phyloP scores from a whole-genome alignment of 2,329 filamentous ascomycete species.

The Xylariomycetidae sp. region DNA sequence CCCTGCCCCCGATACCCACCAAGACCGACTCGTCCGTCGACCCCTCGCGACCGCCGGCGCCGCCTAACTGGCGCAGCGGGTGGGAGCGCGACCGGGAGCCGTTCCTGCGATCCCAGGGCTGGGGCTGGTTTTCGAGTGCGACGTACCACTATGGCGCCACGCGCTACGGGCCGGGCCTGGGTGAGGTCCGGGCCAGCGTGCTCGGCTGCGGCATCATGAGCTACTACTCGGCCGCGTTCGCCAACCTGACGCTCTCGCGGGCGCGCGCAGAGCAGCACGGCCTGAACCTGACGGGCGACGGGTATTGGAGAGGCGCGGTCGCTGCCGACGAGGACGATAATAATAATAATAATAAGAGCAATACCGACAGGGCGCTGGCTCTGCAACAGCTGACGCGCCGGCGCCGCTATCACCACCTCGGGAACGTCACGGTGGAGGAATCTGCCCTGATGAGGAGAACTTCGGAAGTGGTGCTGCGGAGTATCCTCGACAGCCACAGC shows the following conservation, averaged over 20 bases:
- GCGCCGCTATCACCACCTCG: slow-evolving; percentile 32
- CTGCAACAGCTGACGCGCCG: slow-evolving; percentile 31
- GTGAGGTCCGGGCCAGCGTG: slow-evolving; percentile 36
- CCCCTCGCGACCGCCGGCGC: slow-evolving; percentile 29
- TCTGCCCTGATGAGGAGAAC: slow-evolving; percentile 28
- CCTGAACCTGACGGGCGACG: slow-evolving; percentile 38
- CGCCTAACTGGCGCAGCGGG: slow-evolving; percentile 31
- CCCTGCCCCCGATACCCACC: slow-evolving; percentile 32
- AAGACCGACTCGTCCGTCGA: slow-evolving; percentile 29
- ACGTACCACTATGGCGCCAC: slow-evolving; percentile 38
- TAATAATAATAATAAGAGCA: not conserved
- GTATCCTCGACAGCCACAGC: slow-evolving; percentile 14
- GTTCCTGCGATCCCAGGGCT: slow-evolving; percentile 34
- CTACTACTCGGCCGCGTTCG: slow-evolving; percentile 37
- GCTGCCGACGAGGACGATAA: slow-evolving; percentile 2
- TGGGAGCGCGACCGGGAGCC: slow-evolving; percentile 28
- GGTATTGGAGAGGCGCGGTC: slow-evolving; percentile 30
- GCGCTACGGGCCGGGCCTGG: slow-evolving; percentile 31
- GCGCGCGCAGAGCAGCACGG: slow-evolving; percentile 26
- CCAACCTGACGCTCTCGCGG: slow-evolving; percentile 25
- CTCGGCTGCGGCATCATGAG: slow-evolving; percentile 39
- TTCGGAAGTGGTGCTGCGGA: slow-evolving; percentile 26
- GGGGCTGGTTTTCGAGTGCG: slow-evolving; percentile 41
- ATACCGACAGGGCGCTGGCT: slow-evolving; percentile 10
- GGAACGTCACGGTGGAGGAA: slow-evolving; percentile 25